Base-by-base conservation (phyloP, 1,139 yeast genomes). In the Zhuliangozyma parablackwelliae region DNA sequence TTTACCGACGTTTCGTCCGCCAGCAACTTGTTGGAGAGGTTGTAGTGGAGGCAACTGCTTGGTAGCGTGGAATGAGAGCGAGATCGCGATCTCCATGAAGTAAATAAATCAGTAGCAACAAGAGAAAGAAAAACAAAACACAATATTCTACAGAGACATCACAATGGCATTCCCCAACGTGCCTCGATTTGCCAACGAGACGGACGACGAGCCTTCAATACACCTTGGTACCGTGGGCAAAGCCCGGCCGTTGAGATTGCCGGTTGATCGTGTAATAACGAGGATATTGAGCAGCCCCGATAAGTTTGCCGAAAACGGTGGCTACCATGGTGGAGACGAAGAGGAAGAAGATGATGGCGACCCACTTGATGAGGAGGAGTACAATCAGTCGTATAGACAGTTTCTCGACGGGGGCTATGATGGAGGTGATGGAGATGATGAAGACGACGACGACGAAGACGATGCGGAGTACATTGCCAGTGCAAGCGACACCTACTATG, bases 1-100 rank as follows among this genome's bases (percentile, higher is more conserved):
- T 86, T 75, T 51, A 71, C 81, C 36, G 86, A 57, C 20, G 50
- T 78, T 43, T 78, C 87, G 35, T 72, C 82, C 41, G 80, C 76
- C 36, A 79, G 75, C 27, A 77, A 79, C 38, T 71, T 82, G 34
- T 61, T 77, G 40, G 48, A 49, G 10, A 57, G 45, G 41, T 21
- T 21, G 23, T 21, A 21, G 7, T 21, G 23, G 23, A 7, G 7
- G 23, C n/a, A n/a, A n/a, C n/a, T n/a, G n/a, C n/a, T n/a, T n/a
- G n/a, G n/a, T n/a, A n/a, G n/a, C n/a, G n/a, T n/a, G n/a, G n/a
- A n/a, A n/a, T n/a, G n/a, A n/a, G n/a, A n/a, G n/a, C n/a, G n/a
- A n/a, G n/a, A n/a, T n/a, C n/a, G n/a, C n/a, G 7, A 21, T 21
- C 23, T 6, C 23, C 23, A 21, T 21, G 23, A 21, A 7, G 23